Conservation (phyloP, 345 rosid genomes). For the Heritiera littoralis region DNA sequence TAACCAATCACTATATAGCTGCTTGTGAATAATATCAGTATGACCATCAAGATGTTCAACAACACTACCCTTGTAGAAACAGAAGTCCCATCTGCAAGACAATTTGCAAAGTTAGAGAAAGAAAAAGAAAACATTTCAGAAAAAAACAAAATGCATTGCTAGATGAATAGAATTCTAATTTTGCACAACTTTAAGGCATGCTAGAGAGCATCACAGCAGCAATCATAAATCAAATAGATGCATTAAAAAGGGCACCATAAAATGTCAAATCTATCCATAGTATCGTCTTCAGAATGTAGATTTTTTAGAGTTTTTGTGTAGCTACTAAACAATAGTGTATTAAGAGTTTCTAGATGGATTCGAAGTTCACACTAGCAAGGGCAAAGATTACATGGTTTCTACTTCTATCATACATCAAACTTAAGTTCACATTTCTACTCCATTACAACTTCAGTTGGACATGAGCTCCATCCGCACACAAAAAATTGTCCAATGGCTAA, state of each 20-base stretch:
- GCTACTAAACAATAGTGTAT: slow-evolving; percentile 2
- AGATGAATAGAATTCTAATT: slow-evolving; percentile 1
- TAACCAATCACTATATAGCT: slow-evolving; percentile 78
- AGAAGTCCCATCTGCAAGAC: slow-evolving; percentile 90
- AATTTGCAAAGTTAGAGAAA: slow-evolving; percentile 22
- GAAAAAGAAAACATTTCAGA: background rate
- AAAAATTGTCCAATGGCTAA: background rate
- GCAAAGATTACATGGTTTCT: slow-evolving; percentile 7
- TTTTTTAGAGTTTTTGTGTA: slow-evolving; percentile 5
- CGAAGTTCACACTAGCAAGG: slow-evolving; percentile 8
- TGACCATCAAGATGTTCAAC: slow-evolving; percentile 96
- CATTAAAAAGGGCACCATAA: background rate
- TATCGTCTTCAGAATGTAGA: background rate
- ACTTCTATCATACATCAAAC: slow-evolving; percentile 1
- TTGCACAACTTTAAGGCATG: background rate
- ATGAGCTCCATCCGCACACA: background rate
- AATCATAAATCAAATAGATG: background rate
- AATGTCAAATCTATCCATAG: background rate
- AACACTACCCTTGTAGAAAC: slow-evolving; percentile 86
- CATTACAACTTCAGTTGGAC: background rate
- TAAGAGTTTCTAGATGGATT: background rate
- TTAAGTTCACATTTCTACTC: slow-evolving; percentile 1
- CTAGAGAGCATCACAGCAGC: background rate
- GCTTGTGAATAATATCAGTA: slow-evolving; percentile 88
- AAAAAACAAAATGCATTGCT: background rate